phyloP scores from a whole-genome alignment of 306 rosid genomes.

The Senna siamea region DNA sequence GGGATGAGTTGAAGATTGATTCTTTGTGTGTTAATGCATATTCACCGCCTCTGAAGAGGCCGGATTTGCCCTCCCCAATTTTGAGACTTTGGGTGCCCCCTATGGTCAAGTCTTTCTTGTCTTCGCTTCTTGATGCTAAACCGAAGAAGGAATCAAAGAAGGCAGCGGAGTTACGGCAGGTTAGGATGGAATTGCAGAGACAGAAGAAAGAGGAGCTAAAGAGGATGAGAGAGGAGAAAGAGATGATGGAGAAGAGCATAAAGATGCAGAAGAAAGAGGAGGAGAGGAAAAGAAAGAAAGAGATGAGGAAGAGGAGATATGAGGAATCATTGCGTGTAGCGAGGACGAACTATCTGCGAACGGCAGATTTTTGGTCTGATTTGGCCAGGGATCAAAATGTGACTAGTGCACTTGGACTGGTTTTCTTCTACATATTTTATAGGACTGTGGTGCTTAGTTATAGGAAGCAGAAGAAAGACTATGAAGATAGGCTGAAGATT shows the following conservation, averaged over 20 bases:
- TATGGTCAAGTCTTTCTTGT: not conserved
- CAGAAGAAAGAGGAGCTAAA: slow-evolving; percentile 56
- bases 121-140: not conserved
- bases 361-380: slow-evolving; percentile 62
- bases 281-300: slow-evolving; percentile 58
- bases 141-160: slow-evolving; percentile 74
- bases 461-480: slow-evolving; percentile 91
- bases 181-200: slow-evolving; percentile 67
- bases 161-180: slow-evolving; percentile 55
- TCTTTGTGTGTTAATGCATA: slow-evolving; percentile 75
- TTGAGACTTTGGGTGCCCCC: slow-evolving; percentile 50
- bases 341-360: slow-evolving; percentile 34
- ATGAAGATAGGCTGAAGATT: slow-evolving; percentile 90
- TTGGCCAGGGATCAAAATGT: slow-evolving; percentile 60
- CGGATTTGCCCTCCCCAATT: slow-evolving; percentile 66
- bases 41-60: slow-evolving; percentile 74
- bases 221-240: slow-evolving; percentile 57
- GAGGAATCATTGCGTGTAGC: slow-evolving; percentile 55
- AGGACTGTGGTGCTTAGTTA: slow-evolving; percentile 82
- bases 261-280: slow-evolving; percentile 62
- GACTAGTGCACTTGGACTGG: slow-evolving; percentile 62
- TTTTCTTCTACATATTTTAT: slow-evolving; percentile 78
- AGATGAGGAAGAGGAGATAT: slow-evolving; percentile 54
- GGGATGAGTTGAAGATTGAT: slow-evolving; percentile 69
- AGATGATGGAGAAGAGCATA: slow-evolving; percentile 53